Base-by-base conservation (phyloP, 2,329 filamentous ascomycete genomes). In the Sporothrix humicola region DNA sequence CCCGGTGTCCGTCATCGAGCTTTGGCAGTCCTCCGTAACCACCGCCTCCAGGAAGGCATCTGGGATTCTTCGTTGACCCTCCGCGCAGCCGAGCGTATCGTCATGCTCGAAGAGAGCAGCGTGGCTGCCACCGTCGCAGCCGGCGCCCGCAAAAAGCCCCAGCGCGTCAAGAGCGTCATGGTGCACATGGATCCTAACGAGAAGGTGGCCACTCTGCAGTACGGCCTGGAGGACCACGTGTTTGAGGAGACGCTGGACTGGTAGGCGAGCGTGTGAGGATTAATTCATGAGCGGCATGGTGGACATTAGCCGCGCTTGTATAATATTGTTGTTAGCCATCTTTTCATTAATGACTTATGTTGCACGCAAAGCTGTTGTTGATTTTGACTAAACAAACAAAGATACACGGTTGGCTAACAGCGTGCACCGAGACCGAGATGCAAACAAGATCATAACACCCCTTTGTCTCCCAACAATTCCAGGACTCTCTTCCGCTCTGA, bases 41-140 rank as follows among this genome's bases (percentile, higher is more conserved):
- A 70, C 23, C 26, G 31, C 3, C 61, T 75, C 15, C 74, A 74
- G 2, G 74, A 75, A 59, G 74, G 74, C 50, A 73, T 75, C 50
- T 75, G 74, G 74, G 71, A 71, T 20, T 72, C 69, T 23, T 31
- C 61, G 0, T 46, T 74, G 23, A 72, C 73, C 1, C 65, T 71
- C 2, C 42, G 56, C 15, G 73, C 66, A 0, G 56, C 73, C 23
- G 71, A 73, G 58, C 50, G 31, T 2, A 70, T 75, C 1, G 23
- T 75, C 0, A 23, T 66, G 42, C 68, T 75, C 0, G 73, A 74
- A 6, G 48, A 70, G 2, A 59, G 54, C 54, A 59, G 69, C 15
- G 23, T 48, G 1, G 48, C 48, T 3, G 48, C 26, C 13, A 42
- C 48, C 7, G 20, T 37, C 1, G 50, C 42, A 10, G 59, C 59